These are phyloP conservation scores for Mycena sanguinolenta DNA, from an alignment of 768 basidiomycete species.

Conservation along the genomic window DNA sequence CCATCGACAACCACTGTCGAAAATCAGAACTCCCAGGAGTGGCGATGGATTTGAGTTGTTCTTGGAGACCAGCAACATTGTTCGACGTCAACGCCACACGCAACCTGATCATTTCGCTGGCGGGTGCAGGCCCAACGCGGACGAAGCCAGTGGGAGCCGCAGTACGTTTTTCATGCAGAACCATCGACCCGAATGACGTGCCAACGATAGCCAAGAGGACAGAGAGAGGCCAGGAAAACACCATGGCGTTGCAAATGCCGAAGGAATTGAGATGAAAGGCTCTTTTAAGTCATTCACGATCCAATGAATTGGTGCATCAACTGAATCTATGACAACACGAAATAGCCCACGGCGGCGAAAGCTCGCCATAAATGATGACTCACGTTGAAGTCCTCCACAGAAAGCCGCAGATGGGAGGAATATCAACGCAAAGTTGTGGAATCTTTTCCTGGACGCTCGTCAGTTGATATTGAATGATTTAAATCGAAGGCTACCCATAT, in stretches of 20 bases:
- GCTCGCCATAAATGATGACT: too few species aligned
- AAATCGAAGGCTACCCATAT: too few species aligned
- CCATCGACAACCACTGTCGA: slow-evolving; percentile 14
- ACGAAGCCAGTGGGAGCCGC: background rate
- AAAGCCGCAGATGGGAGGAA: too few species aligned
- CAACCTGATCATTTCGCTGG: background rate
- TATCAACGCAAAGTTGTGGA: too few species aligned
- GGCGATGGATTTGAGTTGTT: background rate
- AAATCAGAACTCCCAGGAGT: background rate
- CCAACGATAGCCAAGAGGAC: background rate
- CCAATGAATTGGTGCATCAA: too few species aligned
- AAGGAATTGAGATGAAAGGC: background rate
- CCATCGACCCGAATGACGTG: background rate
- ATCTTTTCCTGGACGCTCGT: too few species aligned
- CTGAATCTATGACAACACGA: too few species aligned
- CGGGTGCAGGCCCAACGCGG: background rate
- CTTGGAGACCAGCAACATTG: background rate
- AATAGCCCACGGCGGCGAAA: too few species aligned
- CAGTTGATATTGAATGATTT: too few species aligned
- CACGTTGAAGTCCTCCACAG: too few species aligned
- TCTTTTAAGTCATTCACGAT: too few species aligned
- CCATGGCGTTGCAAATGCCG: background rate
- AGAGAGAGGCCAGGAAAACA: background rate
- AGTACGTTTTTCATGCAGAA: slow-evolving; percentile 8
- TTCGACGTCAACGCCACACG: slow-evolving; percentile 12